A percentile compares a stretch with the other conserved stretches of the same genome.
phyloP scores from a whole-genome alignment of 2,329 filamentous ascomycete genomes.

The Nothomitra cinnamomea region DNA sequence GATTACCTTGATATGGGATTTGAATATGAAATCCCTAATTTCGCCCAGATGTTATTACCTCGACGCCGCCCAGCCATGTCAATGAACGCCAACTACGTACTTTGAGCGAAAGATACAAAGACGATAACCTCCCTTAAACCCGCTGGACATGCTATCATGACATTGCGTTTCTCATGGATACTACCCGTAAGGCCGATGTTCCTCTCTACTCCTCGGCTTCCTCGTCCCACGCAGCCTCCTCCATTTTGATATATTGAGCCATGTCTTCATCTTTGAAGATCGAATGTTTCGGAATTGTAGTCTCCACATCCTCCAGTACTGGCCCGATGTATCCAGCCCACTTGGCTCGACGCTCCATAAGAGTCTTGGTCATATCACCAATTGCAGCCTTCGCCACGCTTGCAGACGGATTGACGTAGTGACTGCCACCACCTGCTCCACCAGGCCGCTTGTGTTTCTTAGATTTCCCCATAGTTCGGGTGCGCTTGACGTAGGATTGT shows the following conservation, averaged over 20 bases:
- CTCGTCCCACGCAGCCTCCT: conserved; percentile 68
- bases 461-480: conserved; percentile 81
- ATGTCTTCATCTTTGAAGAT: conserved; percentile 63
- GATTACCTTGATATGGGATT: too few relatives aligned
- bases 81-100: too few relatives aligned
- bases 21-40: too few relatives aligned
- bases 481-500: conserved; percentile 87
- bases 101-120: too few relatives aligned
- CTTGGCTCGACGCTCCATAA: conserved; percentile 79
- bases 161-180: too few relatives aligned
- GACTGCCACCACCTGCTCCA: conserved; percentile 54
- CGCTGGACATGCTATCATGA: too few relatives aligned
- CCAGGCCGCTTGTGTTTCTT: conserved; percentile 70
- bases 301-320: conserved; percentile 71
- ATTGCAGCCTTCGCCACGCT: conserved; percentile 62
- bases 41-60: too few relatives aligned
- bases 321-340: conserved; percentile 87
- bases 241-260: conserved; percentile 54
- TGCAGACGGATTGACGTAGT: conserved; percentile 31
- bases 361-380: conserved; percentile 72
- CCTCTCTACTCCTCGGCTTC: conserved; percentile 50
- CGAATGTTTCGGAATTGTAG: conserved; percentile 56
- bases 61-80: too few relatives aligned
- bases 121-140: too few relatives aligned
- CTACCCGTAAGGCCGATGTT: too few relatives aligned